phyloP scores from a whole-genome alignment of 1,139 yeast genomes.

The Candida dubliniensis region DNA sequence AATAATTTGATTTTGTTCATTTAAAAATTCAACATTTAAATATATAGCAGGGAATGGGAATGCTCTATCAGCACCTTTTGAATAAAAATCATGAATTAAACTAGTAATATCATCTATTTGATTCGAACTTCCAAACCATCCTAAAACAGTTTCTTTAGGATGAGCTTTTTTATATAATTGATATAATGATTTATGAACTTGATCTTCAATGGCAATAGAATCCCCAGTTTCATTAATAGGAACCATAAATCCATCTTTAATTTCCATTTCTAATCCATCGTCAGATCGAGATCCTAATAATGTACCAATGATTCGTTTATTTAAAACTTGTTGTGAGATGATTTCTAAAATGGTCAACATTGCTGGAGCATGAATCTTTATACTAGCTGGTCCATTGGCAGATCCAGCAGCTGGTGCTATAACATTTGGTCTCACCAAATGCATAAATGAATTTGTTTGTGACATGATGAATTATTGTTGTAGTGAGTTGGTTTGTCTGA shows the following conservation, averaged over 20 bases:
- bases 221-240: slow-evolving; percentile 79
- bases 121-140: slow-evolving; percentile 79
- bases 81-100: slow-evolving; percentile 82
- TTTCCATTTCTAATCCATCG: slow-evolving; percentile 77
- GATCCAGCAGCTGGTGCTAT: slow-evolving; percentile 52
- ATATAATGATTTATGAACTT: slow-evolving; percentile 68
- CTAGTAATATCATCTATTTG: slow-evolving; percentile 74
- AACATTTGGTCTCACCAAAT: slow-evolving; percentile 62
- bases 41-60: slow-evolving; percentile 79
- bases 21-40: slow-evolving; percentile 54
- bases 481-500: not conserved
- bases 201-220: slow-evolving; percentile 73
- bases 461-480: slow-evolving; percentile 7
- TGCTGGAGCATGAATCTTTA: slow-evolving; percentile 67
- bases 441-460: slow-evolving; percentile 36
- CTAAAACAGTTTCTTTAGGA: slow-evolving; percentile 77
- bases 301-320: slow-evolving; percentile 76
- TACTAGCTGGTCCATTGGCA: slow-evolving; percentile 49
- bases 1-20: slow-evolving; percentile 39
- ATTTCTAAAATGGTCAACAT: slow-evolving; percentile 64
- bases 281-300: slow-evolving; percentile 80
- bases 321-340: slow-evolving; percentile 44
- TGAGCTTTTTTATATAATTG: slow-evolving; percentile 76
- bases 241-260: slow-evolving; percentile 77
- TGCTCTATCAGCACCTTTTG: slow-evolving; percentile 67